Conservation (phyloP, 202 grass and related monocot species). For the Digitaria exilis region DNA sequence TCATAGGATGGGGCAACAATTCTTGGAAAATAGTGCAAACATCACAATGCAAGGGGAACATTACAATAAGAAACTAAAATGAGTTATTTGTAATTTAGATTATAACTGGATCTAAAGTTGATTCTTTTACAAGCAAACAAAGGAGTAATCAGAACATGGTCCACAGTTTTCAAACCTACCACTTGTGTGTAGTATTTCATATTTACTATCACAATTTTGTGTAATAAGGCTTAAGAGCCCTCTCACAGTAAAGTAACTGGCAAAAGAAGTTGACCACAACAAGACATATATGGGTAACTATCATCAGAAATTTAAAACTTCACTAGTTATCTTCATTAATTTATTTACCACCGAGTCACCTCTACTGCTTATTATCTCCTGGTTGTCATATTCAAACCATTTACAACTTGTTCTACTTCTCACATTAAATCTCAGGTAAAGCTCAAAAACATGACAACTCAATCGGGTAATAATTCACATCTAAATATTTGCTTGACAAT, state of each 20-base stretch:
- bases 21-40: constrained; percentile 9
- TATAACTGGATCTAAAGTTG: background rate
- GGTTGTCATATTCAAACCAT: background rate
- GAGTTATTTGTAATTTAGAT: background rate
- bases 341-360: background rate
- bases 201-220: no score
- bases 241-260: no score
- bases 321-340: background rate
- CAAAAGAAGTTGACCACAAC: background rate
- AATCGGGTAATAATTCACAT: background rate
- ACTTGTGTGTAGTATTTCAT: no score
- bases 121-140: background rate
- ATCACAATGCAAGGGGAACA: background rate
- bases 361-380: background rate
- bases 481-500: background rate
- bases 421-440: background rate
- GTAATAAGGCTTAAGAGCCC: no score
- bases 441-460: background rate
- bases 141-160: background rate
- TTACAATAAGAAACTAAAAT: background rate
- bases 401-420: background rate
- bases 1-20: background rate
- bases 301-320: background rate
- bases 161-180: background rate
- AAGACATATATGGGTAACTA: background rate